These are phyloP conservation scores for Vitellaria paradoxa DNA, from an alignment of 179 eudicot species.

Conservation along the genomic window DNA sequence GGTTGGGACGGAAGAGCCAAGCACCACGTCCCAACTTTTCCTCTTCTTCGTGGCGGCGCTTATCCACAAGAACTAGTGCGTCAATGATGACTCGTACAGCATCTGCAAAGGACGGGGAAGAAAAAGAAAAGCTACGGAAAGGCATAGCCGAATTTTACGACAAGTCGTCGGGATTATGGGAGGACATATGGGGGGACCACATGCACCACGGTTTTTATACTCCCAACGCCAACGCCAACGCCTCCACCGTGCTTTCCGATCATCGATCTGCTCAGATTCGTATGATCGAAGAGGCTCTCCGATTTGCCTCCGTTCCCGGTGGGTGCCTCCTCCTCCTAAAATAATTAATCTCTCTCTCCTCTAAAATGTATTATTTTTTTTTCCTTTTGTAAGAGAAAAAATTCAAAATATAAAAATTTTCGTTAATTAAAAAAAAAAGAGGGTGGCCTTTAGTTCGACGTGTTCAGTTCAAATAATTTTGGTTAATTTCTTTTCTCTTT, in stretches of 20 bases:
- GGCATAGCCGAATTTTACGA: conserved; percentile 83
- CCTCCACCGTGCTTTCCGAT: conserved; percentile 34
- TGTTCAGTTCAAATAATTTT: no score
- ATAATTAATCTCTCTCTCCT: no score
- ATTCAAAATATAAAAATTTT: no score
- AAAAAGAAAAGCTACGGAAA: conserved; percentile 31
- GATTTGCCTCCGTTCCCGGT: conserved; percentile 57
- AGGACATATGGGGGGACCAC: conserved; percentile 85
- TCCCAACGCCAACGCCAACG: background rate
- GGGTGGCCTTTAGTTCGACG: no score
- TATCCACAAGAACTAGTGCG: background rate
- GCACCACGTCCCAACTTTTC: no score
- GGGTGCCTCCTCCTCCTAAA: no score
- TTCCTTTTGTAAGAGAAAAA: no score
- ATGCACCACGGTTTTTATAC: conserved; percentile 86
- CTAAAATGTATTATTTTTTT: no score
- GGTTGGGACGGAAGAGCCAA: no score
- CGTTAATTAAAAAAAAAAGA: no score
- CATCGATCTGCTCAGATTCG: conserved; percentile 82
- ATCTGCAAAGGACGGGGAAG: conserved; percentile 10
- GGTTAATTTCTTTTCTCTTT: no score
- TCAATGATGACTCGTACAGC: background rate
- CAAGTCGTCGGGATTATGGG: conserved; percentile 77
- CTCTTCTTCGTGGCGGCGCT: no score
- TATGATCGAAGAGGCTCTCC: conserved; percentile 73